These are phyloP conservation scores for Hericium coralloides DNA, from an alignment of 768 basidiomycete genomes.

Conservation along the genomic window DNA sequence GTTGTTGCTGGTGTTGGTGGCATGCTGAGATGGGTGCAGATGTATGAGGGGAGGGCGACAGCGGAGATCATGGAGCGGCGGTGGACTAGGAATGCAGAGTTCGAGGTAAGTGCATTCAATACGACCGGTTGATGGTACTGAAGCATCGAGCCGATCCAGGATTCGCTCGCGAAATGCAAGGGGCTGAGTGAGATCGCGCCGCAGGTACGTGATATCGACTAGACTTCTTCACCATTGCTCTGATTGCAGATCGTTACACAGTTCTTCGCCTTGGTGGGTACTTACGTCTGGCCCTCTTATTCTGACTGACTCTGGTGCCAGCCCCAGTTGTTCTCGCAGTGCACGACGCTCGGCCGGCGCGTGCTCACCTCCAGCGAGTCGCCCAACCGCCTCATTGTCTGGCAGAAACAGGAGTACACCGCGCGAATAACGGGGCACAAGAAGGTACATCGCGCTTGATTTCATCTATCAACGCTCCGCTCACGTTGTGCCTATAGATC, in stretches of 20 bases:
- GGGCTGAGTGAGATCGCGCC: slow-evolving; percentile 15
- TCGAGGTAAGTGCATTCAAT: slow-evolving; percentile 35
- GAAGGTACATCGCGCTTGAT: slow-evolving; percentile 29
- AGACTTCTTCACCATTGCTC: background rate
- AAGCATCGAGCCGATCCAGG: slow-evolving; percentile 28
- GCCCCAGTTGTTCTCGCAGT: slow-evolving; percentile 46
- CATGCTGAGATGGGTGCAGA: slow-evolving; percentile 9
- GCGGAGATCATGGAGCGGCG: slow-evolving; percentile 41
- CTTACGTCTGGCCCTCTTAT: background rate
- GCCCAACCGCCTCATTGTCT: slow-evolving; percentile 54
- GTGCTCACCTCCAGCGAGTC: slow-evolving; percentile 49
- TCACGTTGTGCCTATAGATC: slow-evolving; percentile 24
- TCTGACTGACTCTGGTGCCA: slow-evolving; percentile 17
- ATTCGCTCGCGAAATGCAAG: slow-evolving; percentile 9
- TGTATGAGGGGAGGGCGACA: slow-evolving; percentile 48
- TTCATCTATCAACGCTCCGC: too few species aligned
- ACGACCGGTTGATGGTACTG: slow-evolving; percentile 5
- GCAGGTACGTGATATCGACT: slow-evolving; percentile 9
- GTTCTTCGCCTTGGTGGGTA: slow-evolving; percentile 46
- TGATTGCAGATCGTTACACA: slow-evolving; percentile 14
- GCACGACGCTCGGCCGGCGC: slow-evolving; percentile 40
- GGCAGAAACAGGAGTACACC: slow-evolving; percentile 55
- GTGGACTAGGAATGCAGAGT: slow-evolving; percentile 45
- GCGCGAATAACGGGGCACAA: slow-evolving; percentile 39
- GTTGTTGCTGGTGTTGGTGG: background rate